phyloP scores from a whole-genome alignment of 805 yeast species.

The Clavispora santaluciae region DNA sequence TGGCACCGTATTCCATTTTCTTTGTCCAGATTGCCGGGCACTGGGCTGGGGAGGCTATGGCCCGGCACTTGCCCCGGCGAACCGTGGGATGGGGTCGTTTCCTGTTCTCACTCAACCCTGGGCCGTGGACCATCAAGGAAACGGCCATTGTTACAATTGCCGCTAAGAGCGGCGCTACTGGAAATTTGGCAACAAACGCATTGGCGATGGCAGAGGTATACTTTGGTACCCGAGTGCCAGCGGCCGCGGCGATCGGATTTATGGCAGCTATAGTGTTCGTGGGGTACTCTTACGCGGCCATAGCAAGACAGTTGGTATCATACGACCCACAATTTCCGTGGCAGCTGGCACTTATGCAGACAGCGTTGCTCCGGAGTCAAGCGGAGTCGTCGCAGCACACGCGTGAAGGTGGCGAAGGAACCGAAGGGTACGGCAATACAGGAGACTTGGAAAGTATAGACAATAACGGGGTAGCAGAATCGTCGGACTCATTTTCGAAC shows the following conservation, averaged over 20 bases:
- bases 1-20: slow-evolving; percentile 48
- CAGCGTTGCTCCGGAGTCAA: slow-evolving; percentile 26
- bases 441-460: not conserved
- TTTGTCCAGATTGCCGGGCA: slow-evolving; percentile 49
- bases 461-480: too few species aligned
- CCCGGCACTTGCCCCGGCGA: slow-evolving; percentile 35
- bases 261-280: slow-evolving; percentile 51
- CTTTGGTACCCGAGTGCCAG: slow-evolving; percentile 32
- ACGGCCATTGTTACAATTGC: slow-evolving; percentile 48
- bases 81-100: slow-evolving; percentile 15
- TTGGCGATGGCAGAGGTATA: slow-evolving; percentile 43
- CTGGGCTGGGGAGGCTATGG: slow-evolving; percentile 44
- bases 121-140: slow-evolving; percentile 54
- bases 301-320: slow-evolving; percentile 41
- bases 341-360: slow-evolving; percentile 50
- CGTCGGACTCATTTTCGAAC: not conserved
- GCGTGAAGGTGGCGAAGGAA: not conserved
- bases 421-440: too few species aligned
- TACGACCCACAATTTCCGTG: slow-evolving; percentile 48
- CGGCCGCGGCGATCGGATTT: slow-evolving; percentile 34
- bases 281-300: slow-evolving; percentile 51
- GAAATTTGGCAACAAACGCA: slow-evolving; percentile 46
- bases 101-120: slow-evolving; percentile 40
- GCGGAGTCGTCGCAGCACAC: not conserved
- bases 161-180: slow-evolving; percentile 50